Evolutionary conservation across 2,329 filamentous ascomycete genomes (phyloP).

Genomic region (Aspergillus terreus): DNA sequence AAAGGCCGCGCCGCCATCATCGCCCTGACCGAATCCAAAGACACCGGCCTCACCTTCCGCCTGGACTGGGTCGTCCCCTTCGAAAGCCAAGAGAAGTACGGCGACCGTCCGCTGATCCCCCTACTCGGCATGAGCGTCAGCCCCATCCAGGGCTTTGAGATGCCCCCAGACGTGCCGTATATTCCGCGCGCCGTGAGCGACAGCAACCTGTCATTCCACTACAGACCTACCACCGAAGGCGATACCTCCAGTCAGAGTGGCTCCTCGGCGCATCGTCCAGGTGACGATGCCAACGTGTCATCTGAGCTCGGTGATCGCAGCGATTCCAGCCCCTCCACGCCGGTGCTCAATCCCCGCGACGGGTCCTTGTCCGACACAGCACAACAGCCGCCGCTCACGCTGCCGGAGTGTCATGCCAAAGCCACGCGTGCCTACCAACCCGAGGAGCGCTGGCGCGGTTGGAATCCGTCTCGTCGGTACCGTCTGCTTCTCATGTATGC

Average conservation of each 20-base stretch:
- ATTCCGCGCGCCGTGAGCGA: slow-evolving; percentile 24
- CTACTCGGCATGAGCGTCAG: slow-evolving; percentile 55
- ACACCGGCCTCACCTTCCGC: slow-evolving; percentile 46
- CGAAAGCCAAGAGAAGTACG: slow-evolving; percentile 44
- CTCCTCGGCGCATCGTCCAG: background rate
- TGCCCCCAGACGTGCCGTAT: slow-evolving; percentile 31
- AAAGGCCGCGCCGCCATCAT: slow-evolving; percentile 56
- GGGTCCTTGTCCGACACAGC: background rate
- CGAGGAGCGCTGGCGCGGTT: slow-evolving; percentile 36
- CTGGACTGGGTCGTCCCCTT: slow-evolving; percentile 57
- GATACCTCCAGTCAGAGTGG: background rate
- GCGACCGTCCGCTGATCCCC: slow-evolving; percentile 41
- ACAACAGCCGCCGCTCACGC: slow-evolving; percentile 14
- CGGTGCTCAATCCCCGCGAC: slow-evolving; percentile 4
- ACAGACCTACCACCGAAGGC: slow-evolving; percentile 10
- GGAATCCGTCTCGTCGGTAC: slow-evolving; percentile 42
- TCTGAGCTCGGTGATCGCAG: background rate
- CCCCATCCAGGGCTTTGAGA: slow-evolving; percentile 52
- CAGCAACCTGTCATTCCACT: slow-evolving; percentile 19
- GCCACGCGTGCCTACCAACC: slow-evolving; percentile 31
- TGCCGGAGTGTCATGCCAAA: slow-evolving; percentile 33
- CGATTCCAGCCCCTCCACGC: background rate
- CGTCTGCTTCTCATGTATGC: slow-evolving; percentile 55
- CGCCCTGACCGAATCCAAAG: slow-evolving; percentile 43
- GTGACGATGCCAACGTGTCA: background rate